phyloP scores from a whole-genome alignment of 306 rosid genomes.

The Acacia confusa region DNA sequence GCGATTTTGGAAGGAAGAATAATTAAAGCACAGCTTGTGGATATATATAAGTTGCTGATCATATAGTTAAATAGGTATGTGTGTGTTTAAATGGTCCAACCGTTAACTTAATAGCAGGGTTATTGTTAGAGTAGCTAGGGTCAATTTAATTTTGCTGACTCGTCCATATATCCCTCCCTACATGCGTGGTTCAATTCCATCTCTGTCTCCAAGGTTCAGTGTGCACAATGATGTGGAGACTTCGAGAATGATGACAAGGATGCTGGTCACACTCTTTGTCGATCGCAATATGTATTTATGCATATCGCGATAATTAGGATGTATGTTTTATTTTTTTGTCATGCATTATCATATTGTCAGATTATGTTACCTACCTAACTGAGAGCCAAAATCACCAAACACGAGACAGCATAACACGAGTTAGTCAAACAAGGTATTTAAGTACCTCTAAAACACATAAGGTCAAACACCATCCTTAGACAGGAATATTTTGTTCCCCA shows the following conservation, averaged over 20 bases:
- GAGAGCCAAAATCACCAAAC: conserved; percentile 12
- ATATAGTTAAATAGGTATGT: not conserved
- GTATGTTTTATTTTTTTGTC: not conserved
- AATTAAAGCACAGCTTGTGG: not conserved
- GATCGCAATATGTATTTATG: too few species aligned
- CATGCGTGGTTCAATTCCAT: conserved; percentile 6
- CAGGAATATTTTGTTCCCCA: not conserved
- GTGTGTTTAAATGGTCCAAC: not conserved
- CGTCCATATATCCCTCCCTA: not conserved
- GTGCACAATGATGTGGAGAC: not conserved
- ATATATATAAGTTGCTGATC: conserved; percentile 3
- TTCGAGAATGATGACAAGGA: conserved; percentile 1
- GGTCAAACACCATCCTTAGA: not conserved
- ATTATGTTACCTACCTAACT: not conserved
- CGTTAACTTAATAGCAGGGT: not conserved
- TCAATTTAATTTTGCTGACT: not conserved
- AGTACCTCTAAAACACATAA: not conserved
- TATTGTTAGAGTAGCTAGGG: not conserved
- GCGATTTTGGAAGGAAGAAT: not conserved
- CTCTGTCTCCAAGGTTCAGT: conserved; percentile 16
- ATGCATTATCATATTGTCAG: not conserved
- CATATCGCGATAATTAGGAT: not conserved
- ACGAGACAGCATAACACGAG: not conserved
- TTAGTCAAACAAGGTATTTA: not conserved
- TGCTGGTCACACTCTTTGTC: not conserved